Conservation (phyloP, 208 protist genomes). For the Wallacemonas sp. region DNA sequence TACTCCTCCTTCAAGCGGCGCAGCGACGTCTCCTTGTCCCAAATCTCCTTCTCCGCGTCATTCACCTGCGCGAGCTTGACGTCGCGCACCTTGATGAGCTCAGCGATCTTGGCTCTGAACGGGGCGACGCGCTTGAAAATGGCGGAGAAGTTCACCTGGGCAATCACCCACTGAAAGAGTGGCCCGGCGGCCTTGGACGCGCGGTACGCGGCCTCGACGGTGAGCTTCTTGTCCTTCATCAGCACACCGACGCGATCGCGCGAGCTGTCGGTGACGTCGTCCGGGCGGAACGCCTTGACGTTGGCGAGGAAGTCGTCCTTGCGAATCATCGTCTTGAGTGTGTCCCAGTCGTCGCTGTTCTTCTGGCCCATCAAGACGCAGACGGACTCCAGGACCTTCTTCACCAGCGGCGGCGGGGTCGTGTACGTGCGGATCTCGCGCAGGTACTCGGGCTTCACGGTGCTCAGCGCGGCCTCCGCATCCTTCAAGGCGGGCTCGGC, state of each 20-base stretch:
- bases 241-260: conserved; percentile 71
- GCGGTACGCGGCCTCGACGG: conserved; percentile 92
- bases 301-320: conserved; percentile 94
- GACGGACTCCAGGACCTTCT: conserved; percentile 94
- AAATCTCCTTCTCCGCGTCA: conserved; percentile 79
- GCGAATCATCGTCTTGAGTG: conserved; percentile 92
- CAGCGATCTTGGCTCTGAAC: conserved; percentile 91
- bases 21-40: conserved; percentile 86
- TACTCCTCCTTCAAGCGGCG: conserved; percentile 94
- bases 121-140: conserved; percentile 94
- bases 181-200: conserved; percentile 97
- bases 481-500: conserved; percentile 94
- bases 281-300: conserved; percentile 96
- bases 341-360: conserved; percentile 92
- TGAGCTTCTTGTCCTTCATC: conserved; percentile 92
- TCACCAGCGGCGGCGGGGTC: conserved; percentile 96
- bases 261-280: conserved; percentile 70
- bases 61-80: conserved; percentile 57
- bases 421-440: conserved; percentile 97
- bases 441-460: conserved; percentile 96
- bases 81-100: conserved; percentile 80
- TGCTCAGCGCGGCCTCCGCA: conserved; percentile 96
- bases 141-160: conserved; percentile 95
- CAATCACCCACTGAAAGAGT: conserved; percentile 96
- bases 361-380: conserved; percentile 84